Conservation (phyloP, 2,329 filamentous ascomycete species). For the Dothiorella sarmentorum region DNA sequence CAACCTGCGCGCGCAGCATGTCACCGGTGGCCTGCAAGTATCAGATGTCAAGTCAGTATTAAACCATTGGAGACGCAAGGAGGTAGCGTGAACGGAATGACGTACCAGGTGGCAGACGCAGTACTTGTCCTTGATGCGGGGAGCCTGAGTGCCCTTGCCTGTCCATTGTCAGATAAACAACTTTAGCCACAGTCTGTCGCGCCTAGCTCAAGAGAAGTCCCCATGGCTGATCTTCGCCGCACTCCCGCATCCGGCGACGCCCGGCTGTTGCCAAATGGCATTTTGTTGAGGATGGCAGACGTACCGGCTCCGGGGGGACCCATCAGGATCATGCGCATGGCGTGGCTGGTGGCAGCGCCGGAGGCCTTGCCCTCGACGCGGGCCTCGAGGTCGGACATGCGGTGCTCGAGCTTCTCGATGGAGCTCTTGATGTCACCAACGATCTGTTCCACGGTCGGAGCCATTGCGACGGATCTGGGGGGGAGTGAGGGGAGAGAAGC, state of each 20-base stretch:
- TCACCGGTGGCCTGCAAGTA: slow-evolving; percentile 81
- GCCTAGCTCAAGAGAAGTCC: slow-evolving; percentile 7
- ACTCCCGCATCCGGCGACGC: too few relatives aligned
- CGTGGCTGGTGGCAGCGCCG: slow-evolving; percentile 47
- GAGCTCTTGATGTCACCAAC: slow-evolving; percentile 81
- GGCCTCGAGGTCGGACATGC: slow-evolving; percentile 77
- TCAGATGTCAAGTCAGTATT: slow-evolving; percentile 16
- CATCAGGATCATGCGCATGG: slow-evolving; percentile 93
- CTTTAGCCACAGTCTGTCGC: too few relatives aligned
- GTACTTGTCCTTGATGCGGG: slow-evolving; percentile 97
- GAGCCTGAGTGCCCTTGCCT: slow-evolving; percentile 99
- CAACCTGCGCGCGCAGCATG: slow-evolving; percentile 97
- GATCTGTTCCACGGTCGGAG: slow-evolving; percentile 75
- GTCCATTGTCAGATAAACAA: slow-evolving; percentile 28
- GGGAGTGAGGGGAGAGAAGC: background rate
- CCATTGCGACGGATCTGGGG: slow-evolving; percentile 59
- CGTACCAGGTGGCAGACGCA: slow-evolving; percentile 93
- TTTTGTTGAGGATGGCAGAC: slow-evolving; percentile 36
- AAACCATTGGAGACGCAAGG: background rate
- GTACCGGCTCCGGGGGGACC: slow-evolving; percentile 94
- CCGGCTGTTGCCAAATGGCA: too few relatives aligned
- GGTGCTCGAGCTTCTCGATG: slow-evolving; percentile 77
- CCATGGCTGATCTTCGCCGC: background rate
- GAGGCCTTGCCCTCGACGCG: slow-evolving; percentile 53
- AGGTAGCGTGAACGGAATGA: slow-evolving; percentile 21